Base-by-base conservation (phyloP, 805 yeast species). In the Dipodascus geniculatus region DNA sequence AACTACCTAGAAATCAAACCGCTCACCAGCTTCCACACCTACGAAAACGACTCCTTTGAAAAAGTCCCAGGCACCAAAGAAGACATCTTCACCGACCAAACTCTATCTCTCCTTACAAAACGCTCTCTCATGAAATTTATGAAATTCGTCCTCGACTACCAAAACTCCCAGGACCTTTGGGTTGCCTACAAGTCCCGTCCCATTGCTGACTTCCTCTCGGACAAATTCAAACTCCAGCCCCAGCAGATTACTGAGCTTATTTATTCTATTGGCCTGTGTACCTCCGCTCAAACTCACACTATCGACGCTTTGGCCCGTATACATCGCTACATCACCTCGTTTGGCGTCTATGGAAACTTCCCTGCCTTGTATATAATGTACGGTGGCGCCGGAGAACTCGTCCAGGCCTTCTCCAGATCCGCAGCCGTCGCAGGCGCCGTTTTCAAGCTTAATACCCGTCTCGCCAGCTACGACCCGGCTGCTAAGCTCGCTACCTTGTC, bases 381-480 rank as follows among this genome's bases (percentile, higher is more conserved):
- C 70, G 99, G 98, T 54, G 95, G 96, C 1, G 90, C 96, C 0
- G 96, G 98, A 52, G 99, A 91, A 69, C 73, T 91, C 23, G 83
- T 96, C 16, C 99, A 91, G 71, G 99, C 97, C 1, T 91, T 93
- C 68, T 91, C 97, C 71, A 78, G 99, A 61, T 85, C 95, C 55
- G 98, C 98, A 2, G 99, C 99, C 14, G 98, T 91, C 57, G 98
- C 93, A 19, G 98, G 98, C 53, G 85, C 97, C 53, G 87, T 95
- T 33, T 91, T 93, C 71, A 88, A 89, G 67, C 74, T 91, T 54
- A 81, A 83, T 64, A 83, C 93, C 16, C 71, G 75, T 42, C 68
- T 91, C 52, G 71, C 71, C 3, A 78, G 80, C 38, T 88, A 73
- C 69, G 91, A 91, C 65, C 80, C 83, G 35, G 70, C 67, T 23